Evolutionary conservation across 768 basidiomycete species (phyloP), one percentile per base, ranked within the genome.

Genomic region (Collybia sp.): DNA sequence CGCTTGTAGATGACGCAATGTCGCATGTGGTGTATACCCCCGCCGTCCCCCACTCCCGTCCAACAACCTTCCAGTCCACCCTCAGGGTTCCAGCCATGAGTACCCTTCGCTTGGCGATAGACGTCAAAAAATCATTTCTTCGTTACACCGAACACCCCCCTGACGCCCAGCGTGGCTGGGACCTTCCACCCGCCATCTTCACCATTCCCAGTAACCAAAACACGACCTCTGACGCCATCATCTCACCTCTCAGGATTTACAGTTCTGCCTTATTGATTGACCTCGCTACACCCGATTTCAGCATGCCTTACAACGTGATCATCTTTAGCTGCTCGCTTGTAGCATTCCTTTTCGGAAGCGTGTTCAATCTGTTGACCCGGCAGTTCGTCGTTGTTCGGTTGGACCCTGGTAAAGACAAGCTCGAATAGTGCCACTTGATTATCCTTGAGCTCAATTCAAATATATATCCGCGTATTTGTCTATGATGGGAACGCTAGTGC

Each of bases 241-340:
- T 31, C 45, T 36, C 47, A 48, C 45, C 54, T 19, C 49, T 48
- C 30, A 64, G 84, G 38, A 75, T 96, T 39, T 95, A 95, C 63
- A 93, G 91, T 1, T 73, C 80, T 0, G 76, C 84, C 8, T 73
- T 95, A 18, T 80, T 98, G 32, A 80, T 94, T 38, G 92, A 94
- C 62, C 77, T 96, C n/a, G 87, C 95, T n/a, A 93, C 92, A 31
- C 96, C 95, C 0, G 96, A 98, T 63, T 98, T 98, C 62, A 93
- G 90, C 64, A 98, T 98, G 96, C 96, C 96, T 1, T 98, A 98
- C 70, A 99, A 98, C 68, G 95, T 98, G 40, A 97, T 98, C 65
- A 97, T 97, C 58, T 87, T 98, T 72, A 93, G 80, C 48, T 91
- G 87, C 59, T 93, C 92, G 9, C 70, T 97, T 35, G 77, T 96